Evolutionary conservation across 78 protist species (phyloP).

Genomic region (Dictyostelium capitatum): DNA sequence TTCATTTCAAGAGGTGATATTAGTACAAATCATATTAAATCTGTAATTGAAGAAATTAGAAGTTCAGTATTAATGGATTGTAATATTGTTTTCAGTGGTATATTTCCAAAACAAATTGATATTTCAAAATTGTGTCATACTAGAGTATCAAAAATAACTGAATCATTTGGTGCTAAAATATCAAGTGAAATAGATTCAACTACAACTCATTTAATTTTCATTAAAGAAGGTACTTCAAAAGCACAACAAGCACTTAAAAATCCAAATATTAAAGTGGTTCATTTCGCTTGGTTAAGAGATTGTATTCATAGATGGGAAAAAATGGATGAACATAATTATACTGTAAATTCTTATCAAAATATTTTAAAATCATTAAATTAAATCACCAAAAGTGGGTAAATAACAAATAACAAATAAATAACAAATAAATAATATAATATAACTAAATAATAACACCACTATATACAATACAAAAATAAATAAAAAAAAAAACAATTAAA

Average conservation of each 20-base stretch:
- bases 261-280: slow-evolving; percentile 70
- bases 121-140: slow-evolving; percentile 28
- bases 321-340: slow-evolving; percentile 60
- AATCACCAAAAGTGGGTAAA: not conserved
- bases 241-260: slow-evolving; percentile 53
- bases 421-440: too few species aligned
- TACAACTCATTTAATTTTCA: slow-evolving; percentile 67
- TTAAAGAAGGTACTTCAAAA: slow-evolving; percentile 75
- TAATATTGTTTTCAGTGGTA: slow-evolving; percentile 72
- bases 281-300: slow-evolving; percentile 68
- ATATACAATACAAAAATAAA: too few species aligned
- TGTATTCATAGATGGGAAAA: slow-evolving; percentile 66
- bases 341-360: slow-evolving; percentile 20
- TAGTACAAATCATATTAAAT: not conserved
- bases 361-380: not conserved
- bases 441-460: too few species aligned
- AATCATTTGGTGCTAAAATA: slow-evolving; percentile 76
- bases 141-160: slow-evolving; percentile 39
- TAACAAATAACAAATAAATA: not conserved
- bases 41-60: slow-evolving; percentile 15
- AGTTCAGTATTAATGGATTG: slow-evolving; percentile 48
- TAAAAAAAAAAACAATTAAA: too few species aligned
- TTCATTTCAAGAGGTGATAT: slow-evolving; percentile 11
- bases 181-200: slow-evolving; percentile 40
- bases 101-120: slow-evolving; percentile 74